Conservation (phyloP, 208 protist species). For the Leishmania major region DNA sequence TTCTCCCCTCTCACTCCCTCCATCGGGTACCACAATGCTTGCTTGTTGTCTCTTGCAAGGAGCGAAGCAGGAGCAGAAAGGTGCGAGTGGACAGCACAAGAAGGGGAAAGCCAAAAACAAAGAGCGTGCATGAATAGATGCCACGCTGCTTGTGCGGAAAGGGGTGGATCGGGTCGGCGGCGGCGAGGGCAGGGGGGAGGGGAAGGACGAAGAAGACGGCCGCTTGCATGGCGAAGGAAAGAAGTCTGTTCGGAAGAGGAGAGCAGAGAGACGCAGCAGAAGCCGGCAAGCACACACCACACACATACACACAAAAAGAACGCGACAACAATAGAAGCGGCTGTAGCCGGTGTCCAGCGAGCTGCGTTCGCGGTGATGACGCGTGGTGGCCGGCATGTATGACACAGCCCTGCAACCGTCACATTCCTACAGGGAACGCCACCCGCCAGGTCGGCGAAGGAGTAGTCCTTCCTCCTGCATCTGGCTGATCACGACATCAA, state of each 20-base stretch:
- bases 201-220: not conserved
- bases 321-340: not conserved
- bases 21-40: not conserved
- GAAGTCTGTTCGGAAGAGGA: not conserved
- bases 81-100: not conserved
- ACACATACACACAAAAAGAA: constrained; percentile 6
- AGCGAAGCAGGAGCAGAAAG: not conserved
- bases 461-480: constrained; percentile 64
- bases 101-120: not conserved
- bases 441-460: constrained; percentile 51
- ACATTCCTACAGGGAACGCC: constrained; percentile 21
- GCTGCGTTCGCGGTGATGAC: not conserved
- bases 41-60: not conserved
- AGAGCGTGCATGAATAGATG: not conserved
- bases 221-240: not conserved
- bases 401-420: not conserved
- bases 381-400: not conserved
- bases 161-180: not conserved
- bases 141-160: not conserved
- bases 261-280: constrained; percentile 6
- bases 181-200: not conserved
- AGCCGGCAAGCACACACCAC: not conserved
- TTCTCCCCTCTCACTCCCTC: not conserved
- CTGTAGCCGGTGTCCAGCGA: not conserved
- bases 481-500: constrained; percentile 54